Evolutionary conservation across 768 basidiomycete species (phyloP), one percentile per base, ranked within the genome.

Genomic region (Termitomyces sp.): DNA sequence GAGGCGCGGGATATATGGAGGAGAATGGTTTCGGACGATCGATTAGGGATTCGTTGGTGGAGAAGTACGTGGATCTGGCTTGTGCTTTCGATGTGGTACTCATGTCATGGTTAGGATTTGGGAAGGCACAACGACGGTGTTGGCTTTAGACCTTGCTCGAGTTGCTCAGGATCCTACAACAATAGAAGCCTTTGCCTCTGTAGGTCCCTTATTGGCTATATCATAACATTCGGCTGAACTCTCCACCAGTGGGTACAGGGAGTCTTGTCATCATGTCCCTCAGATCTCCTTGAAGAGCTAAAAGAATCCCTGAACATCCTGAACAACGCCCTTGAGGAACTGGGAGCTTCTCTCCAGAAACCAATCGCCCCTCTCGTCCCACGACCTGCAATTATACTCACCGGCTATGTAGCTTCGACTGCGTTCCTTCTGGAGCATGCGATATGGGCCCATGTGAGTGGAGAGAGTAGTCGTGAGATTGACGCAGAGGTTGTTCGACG

Each of bases 1-100:
- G 91, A 24, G 90, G 90, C 1, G 85, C 87, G 52, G 91, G 91
- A 0, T 93, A 92, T 67, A 92, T 92, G 90, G 88, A 90, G 65
- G 91, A 93, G 71, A 90, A 84, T 59, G 85, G 83, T 2, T 84
- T 92, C 52, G 88, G 85, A 9, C 76, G 84, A 76, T 79, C 83
- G 15, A 88, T 93, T 33, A 76, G 86, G 4, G 91, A 92, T 74
- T 78, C 79, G 2, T 69, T 89, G 8, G 91, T 92, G 13, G 91
- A 92, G 74, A 89, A 86, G 81, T 81, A 63, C 13, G 72, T 66
- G 28, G 38, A 20, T 38, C 18, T 36, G 2, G 15, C 38, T 24
- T 56, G 6, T 46, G 2, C 36, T 53, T 42, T 11, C 9, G 16
- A 24, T 32, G 51, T 4, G 28, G 7, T 51, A 5, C 46, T 40